Conservation (phyloP, 2,329 filamentous ascomycete species). For the Alternaria longipes region DNA sequence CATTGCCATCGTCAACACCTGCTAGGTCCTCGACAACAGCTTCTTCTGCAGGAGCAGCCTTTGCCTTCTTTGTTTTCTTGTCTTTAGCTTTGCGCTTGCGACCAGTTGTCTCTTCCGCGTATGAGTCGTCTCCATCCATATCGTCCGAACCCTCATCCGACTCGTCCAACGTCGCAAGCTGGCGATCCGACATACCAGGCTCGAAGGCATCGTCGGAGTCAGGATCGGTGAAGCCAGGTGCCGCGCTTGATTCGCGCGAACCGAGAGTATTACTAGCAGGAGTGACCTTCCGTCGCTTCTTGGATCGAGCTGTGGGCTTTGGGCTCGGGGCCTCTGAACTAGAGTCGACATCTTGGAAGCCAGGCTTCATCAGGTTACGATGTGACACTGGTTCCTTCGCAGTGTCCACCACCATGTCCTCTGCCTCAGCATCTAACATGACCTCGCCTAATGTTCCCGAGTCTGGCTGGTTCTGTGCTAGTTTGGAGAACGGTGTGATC, state of each 20-base stretch:
- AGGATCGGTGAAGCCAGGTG: conserved; percentile 32
- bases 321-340: conserved; percentile 47
- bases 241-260: conserved; percentile 31
- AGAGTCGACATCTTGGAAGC: conserved; percentile 51
- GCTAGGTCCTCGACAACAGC: conserved; percentile 63
- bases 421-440: conserved; percentile 83
- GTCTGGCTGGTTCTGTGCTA: conserved; percentile 71
- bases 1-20: conserved; percentile 87
- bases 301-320: conserved; percentile 39
- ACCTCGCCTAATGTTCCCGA: conserved; percentile 78
- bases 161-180: conserved; percentile 51
- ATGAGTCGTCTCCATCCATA: conserved; percentile 51
- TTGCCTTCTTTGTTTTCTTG: conserved; percentile 39
- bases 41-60: conserved; percentile 29
- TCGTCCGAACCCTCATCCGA: conserved; percentile 49
- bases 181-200: conserved; percentile 52
- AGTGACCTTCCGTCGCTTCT: conserved; percentile 51
- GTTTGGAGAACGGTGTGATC: conserved; percentile 92
- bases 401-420: conserved; percentile 61
- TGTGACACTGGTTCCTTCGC: conserved; percentile 55
- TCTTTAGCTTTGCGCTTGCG: conserved; percentile 51
- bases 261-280: conserved; percentile 16
- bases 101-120: conserved; percentile 49
- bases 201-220: conserved; percentile 55
- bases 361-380: conserved; percentile 59